Percentiles rank a stretch among this genome's conserved stretches.
Conservation (phyloP, 306 rosid genomes). For the Sindora glabra region DNA sequence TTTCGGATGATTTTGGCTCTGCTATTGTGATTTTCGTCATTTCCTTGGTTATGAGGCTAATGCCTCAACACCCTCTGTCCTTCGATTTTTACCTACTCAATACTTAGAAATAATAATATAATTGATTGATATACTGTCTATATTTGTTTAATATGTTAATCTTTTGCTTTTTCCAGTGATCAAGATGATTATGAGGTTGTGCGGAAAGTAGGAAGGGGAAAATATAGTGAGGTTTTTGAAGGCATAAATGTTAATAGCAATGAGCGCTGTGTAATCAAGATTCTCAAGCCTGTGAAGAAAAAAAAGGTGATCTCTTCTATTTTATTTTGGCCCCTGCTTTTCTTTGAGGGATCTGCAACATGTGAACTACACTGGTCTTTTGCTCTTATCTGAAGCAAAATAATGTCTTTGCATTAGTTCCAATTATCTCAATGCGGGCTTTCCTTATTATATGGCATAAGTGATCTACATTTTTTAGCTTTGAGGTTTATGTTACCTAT, state of each 20-base stretch:
- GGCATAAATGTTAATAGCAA: constrained; percentile 81
- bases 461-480: background rate
- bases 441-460: background rate
- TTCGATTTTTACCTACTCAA: background rate
- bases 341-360: constrained; percentile 8
- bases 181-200: constrained; percentile 99
- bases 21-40: background rate
- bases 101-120: background rate
- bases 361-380: constrained; percentile 5
- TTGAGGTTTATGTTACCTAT: background rate
- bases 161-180: no score
- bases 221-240: constrained; percentile 96
- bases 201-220: constrained; percentile 95
- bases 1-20: background rate
- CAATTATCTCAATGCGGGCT: background rate
- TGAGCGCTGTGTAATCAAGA: constrained; percentile 90
- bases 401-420: background rate
- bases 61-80: no score
- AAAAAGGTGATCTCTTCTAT: constrained; percentile 57
- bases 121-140: background rate
- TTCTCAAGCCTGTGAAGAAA: constrained; percentile 98
- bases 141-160: no score
- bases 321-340: background rate
- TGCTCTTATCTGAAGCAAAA: background rate
- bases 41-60: no score